phyloP scores from a whole-genome alignment of 306 rosid genomes.

The Herpetospermum pedunculosum region DNA sequence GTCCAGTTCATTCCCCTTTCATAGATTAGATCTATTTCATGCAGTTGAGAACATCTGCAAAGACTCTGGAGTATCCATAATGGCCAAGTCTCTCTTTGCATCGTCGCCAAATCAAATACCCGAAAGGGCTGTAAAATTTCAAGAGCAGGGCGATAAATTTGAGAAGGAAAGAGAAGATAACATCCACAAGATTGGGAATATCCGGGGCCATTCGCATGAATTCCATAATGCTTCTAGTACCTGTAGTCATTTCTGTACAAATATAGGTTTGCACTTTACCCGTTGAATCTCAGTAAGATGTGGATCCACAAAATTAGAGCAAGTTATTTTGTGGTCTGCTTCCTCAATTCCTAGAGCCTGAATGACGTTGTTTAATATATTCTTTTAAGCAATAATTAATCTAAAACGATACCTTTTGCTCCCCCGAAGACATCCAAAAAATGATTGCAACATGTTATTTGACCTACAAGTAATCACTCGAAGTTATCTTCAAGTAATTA shows the following conservation, averaged over 20 bases:
- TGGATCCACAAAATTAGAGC: conserved; percentile 24
- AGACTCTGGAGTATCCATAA: conserved; percentile 68
- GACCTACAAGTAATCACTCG: neutral
- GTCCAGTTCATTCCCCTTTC: conserved; percentile 22
- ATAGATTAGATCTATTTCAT: conserved; percentile 69
- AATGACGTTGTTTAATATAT: neutral
- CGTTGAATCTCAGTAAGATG: conserved; percentile 30
- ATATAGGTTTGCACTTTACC: conserved; percentile 71
- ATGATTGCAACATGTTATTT: neutral
- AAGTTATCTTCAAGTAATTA: neutral
- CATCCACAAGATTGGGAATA: conserved; percentile 53
- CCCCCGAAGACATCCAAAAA: neutral
- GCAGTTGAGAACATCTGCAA: conserved; percentile 84
- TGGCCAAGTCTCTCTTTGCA: conserved; percentile 93
- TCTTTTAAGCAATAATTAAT: neutral
- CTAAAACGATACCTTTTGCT: neutral
- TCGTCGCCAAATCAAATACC: conserved; percentile 52
- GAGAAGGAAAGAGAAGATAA: conserved; percentile 43
- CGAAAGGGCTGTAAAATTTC: conserved; percentile 44
- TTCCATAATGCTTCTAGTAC: conserved; percentile 38
- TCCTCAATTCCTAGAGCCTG: conserved; percentile 8
- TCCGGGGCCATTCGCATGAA: conserved; percentile 56
- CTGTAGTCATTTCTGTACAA: conserved; percentile 35
- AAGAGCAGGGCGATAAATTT: conserved; percentile 51
- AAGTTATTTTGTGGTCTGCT: conserved; percentile 21